Percentiles rank a stretch among this genome's conserved stretches.
phyloP scores from a whole-genome alignment of 1,284 basidiomycete species.

The Rhodotorula sp. region DNA sequence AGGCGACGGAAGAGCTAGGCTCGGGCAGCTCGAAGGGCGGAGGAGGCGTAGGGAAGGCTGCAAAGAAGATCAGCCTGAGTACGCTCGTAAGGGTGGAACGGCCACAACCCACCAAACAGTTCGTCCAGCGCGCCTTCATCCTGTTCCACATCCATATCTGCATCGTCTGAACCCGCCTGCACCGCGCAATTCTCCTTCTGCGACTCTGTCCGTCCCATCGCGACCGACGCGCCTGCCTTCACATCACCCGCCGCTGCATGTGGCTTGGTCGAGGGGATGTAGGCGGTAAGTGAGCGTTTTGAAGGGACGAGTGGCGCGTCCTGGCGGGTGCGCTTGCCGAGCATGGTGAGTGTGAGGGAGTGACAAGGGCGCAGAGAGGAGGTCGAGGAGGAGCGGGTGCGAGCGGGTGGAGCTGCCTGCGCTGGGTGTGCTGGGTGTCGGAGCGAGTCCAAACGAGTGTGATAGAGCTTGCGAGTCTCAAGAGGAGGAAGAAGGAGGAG shows the following conservation, averaged over 20 bases:
- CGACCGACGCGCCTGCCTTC: neutral
- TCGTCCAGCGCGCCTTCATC: neutral
- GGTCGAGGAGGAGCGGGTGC: neutral
- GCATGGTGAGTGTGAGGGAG: neutral
- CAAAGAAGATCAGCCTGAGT: neutral
- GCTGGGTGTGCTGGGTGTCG: neutral
- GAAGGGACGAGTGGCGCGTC: neutral
- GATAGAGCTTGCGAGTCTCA: neutral
- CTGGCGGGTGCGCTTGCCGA: conserved; percentile 8
- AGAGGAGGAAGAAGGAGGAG: neutral
- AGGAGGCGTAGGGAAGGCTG: neutral
- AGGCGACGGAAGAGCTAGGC: fast-evolving
- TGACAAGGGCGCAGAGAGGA: neutral
- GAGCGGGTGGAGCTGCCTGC: neutral
- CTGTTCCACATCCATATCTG: neutral
- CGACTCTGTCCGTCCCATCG: neutral
- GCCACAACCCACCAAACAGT: neutral
- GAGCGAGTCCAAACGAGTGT: neutral
- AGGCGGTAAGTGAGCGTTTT: conserved; percentile 5
- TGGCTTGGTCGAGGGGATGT: conserved; percentile 1
- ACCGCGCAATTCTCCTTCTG: neutral
- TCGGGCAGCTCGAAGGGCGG: neutral
- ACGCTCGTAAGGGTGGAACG: too few species aligned
- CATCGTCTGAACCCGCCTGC: neutral
- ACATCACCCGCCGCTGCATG: neutral